phyloP scores from a whole-genome alignment of 23 red algal genomes.

The Gracilariopsis chorda region DNA sequence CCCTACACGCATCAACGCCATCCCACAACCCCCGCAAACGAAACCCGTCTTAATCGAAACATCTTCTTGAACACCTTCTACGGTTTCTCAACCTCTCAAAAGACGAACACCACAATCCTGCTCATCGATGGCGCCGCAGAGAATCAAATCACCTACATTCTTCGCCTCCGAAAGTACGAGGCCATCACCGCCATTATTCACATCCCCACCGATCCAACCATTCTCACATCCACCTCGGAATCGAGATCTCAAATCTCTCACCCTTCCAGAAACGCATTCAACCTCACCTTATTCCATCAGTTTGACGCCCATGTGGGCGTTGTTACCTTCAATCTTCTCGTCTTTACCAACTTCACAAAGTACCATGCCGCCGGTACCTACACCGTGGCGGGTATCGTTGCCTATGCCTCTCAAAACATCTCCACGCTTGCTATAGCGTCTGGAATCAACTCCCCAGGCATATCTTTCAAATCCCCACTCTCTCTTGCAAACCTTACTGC shows the following conservation, averaged over 20 bases:
- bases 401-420: neutral
- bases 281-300: neutral
- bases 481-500: neutral
- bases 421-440: neutral
- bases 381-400: neutral
- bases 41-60: too few relatives aligned
- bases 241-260: neutral
- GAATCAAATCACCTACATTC: constrained; percentile 10
- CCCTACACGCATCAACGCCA: too few relatives aligned
- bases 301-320: constrained; percentile 4
- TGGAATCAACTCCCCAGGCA: constrained; percentile 1
- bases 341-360: neutral
- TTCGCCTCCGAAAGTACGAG: neutral
- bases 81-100: neutral
- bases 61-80: neutral
- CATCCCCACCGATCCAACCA: neutral
- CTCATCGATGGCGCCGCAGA: constrained; percentile 1
- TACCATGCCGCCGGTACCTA: neutral
- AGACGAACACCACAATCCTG: neutral
- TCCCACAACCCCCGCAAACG: too few relatives aligned
- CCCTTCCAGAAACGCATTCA: neutral
- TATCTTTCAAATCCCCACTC: neutral
- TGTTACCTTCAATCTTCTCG: neutral
- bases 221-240: neutral
- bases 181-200: neutral